Base-by-base conservation (phyloP, 2,329 filamentous ascomycete genomes). In the Orbilia blumenaviensis region DNA sequence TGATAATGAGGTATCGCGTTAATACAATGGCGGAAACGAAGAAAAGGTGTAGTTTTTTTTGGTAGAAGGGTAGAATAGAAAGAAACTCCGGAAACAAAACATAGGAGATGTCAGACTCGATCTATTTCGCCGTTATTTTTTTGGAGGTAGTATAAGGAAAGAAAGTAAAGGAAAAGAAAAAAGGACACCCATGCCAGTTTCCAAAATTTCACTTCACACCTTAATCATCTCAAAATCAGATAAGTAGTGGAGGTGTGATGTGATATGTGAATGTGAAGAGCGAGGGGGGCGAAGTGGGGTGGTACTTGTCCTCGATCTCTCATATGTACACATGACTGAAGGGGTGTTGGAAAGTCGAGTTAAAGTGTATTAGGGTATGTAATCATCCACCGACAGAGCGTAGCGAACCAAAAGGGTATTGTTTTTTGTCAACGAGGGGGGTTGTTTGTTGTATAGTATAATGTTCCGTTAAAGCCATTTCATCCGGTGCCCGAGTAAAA, bases 231-330 rank as follows among this genome's bases (percentile, higher is more conserved):
- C 27, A 60, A 60, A 63, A 52, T 34, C 36, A 67, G 44, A 61
- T 48, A 54, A 54, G 56, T 25, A 18, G 25, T 27, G 34, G 41
- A 32, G 56, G 38, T 27, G 63, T 56, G 60, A 78, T 60, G n/a
- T n/a, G 42, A 23, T 56, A 50, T 68, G 64, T 48, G 50, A 42
- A 41, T 48, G 64, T 41, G 54, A 66, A 27, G 42, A n/a, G n/a
- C n/a, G n/a, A 66, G 41, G 64, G 38, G 23, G 54, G 34, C 27
- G 38, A 67, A 42, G 34, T 25, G 54, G 72, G 78, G 77, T 78
- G 77, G 63, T 79, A 79, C 76, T 79, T 75, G 73, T 77, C 73
- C 72, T 69, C 74, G 78, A 79, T 74, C 78, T 78, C 78, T 63
- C 27, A 76, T 71, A 77, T 79, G 78, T 75, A 67, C 52, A 79